Evolutionary conservation across 2,329 filamentous ascomycete genomes (phyloP).

Genomic region (Sarocladium oryzae): DNA sequence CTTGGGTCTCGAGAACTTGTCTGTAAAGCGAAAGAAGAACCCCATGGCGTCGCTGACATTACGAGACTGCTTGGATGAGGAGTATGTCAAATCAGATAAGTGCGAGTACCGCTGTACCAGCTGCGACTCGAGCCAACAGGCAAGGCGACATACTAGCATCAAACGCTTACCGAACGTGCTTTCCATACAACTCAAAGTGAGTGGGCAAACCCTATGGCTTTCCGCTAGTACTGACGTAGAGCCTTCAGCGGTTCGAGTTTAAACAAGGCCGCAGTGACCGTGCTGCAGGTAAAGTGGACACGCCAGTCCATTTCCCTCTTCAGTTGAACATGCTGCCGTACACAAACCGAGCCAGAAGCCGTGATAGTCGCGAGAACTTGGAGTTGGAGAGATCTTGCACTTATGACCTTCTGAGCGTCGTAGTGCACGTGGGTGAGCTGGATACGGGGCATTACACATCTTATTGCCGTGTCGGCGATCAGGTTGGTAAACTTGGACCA

Average conservation of each 20-base stretch:
- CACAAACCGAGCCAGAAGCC: constrained; percentile 57
- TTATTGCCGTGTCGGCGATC: constrained; percentile 76
- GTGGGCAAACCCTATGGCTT: constrained; percentile 12
- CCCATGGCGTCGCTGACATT: constrained; percentile 38
- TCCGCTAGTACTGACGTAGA: neutral
- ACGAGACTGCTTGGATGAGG: constrained; percentile 71
- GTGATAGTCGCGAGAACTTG: constrained; percentile 45
- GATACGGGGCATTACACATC: constrained; percentile 89
- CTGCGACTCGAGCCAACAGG: constrained; percentile 71
- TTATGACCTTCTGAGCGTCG: constrained; percentile 83
- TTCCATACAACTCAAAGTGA: constrained; percentile 85
- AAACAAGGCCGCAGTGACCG: constrained; percentile 57
- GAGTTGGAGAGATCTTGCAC: constrained; percentile 61
- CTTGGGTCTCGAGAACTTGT: constrained; percentile 70
- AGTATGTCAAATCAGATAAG: constrained; percentile 81
- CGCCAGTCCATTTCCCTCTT: constrained; percentile 76
- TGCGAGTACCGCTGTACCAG: constrained; percentile 83
- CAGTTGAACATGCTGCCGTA: constrained; percentile 88
- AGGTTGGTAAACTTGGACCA: constrained; percentile 31
- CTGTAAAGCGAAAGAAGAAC: constrained; percentile 55
- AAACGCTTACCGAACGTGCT: constrained; percentile 82
- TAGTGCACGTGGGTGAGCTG: constrained; percentile 89
- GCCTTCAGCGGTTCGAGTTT: constrained; percentile 62
- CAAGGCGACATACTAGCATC: constrained; percentile 77
- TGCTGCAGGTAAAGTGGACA: constrained; percentile 79